Conservation (phyloP, 2,329 filamentous ascomycete species). For the Nannizzia gypsea region DNA sequence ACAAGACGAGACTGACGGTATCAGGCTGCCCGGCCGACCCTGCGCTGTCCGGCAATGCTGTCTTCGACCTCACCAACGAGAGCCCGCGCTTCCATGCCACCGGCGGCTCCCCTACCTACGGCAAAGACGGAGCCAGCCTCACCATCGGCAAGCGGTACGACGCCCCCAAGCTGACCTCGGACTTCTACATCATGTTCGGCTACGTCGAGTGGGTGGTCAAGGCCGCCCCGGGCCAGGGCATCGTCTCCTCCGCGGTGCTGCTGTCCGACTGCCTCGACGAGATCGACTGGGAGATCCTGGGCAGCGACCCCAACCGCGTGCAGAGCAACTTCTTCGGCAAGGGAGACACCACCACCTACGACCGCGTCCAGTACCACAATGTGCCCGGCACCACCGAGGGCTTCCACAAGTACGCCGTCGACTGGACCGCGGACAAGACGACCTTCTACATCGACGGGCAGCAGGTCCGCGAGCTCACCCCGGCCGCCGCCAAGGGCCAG, state of each 20-base stretch:
- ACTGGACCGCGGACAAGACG: conserved; percentile 79
- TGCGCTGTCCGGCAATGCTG: conserved; percentile 70
- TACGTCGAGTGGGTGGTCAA: conserved; percentile 76
- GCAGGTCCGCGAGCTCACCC: conserved; percentile 63
- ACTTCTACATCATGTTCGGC: conserved; percentile 99
- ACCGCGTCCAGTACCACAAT: conserved; percentile 71
- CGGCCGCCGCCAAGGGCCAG: conserved; percentile 54
- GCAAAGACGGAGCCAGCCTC: conserved; percentile 64
- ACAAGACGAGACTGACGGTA: background rate
- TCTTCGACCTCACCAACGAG: conserved; percentile 71
- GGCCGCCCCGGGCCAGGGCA: conserved; percentile 75
- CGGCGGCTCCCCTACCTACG: conserved; percentile 60
- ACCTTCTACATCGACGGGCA: conserved; percentile 74
- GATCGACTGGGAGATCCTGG: conserved; percentile 96
- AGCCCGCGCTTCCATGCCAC: conserved; percentile 63
- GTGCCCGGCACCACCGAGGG: conserved; percentile 55
- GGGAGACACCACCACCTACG: conserved; percentile 71
- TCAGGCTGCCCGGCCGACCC: conserved; percentile 60
- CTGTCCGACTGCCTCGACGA: conserved; percentile 89
- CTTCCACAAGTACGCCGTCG: conserved; percentile 79
- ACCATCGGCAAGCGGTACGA: conserved; percentile 69
- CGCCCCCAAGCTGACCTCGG: conserved; percentile 70
- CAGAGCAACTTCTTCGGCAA: conserved; percentile 98
- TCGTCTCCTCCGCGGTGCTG: conserved; percentile 84
- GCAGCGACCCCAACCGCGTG: conserved; percentile 61